Conservation (phyloP, 1,139 yeast species). For the Yamadazyma sp. region DNA sequence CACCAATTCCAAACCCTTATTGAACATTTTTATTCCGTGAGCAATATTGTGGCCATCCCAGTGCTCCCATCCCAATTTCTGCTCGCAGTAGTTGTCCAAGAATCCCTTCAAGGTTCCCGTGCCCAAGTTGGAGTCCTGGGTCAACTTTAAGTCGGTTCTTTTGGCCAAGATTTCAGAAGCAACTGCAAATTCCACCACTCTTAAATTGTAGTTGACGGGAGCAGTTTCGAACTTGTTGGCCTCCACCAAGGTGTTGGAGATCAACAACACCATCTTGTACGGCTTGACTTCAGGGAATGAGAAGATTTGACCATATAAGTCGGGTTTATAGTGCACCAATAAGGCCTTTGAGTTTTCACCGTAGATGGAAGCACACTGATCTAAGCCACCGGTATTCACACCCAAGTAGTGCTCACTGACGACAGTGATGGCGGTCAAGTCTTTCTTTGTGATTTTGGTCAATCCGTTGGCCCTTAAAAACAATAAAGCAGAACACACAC, state of each 20-base stretch:
- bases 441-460: slow-evolving; percentile 43
- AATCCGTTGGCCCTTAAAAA: slow-evolving; percentile 56
- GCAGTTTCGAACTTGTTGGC: slow-evolving; percentile 72
- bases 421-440: slow-evolving; percentile 60
- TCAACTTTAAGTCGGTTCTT: slow-evolving; percentile 42
- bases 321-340: slow-evolving; percentile 62
- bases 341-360: slow-evolving; percentile 64
- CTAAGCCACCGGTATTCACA: slow-evolving; percentile 78
- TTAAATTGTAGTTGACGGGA: slow-evolving; percentile 64
- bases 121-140: slow-evolving; percentile 54
- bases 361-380: slow-evolving; percentile 70
- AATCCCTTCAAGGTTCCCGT: slow-evolving; percentile 70
- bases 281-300: slow-evolving; percentile 50
- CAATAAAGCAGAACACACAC: slow-evolving; percentile 64
- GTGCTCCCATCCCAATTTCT: slow-evolving; percentile 27
- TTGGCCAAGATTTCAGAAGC: slow-evolving; percentile 61
- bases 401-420: slow-evolving; percentile 74
- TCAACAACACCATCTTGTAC: slow-evolving; percentile 51
- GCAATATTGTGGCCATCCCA: slow-evolving; percentile 52
- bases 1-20: slow-evolving; percentile 40
- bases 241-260: slow-evolving; percentile 62
- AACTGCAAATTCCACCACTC: slow-evolving; percentile 69
- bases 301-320: slow-evolving; percentile 56
- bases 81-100: slow-evolving; percentile 50
- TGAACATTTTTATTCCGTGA: slow-evolving; percentile 43